These are phyloP conservation scores for Epichloe sibirici DNA, from an alignment of 2,329 filamentous ascomycete species.

Conservation along the genomic window DNA sequence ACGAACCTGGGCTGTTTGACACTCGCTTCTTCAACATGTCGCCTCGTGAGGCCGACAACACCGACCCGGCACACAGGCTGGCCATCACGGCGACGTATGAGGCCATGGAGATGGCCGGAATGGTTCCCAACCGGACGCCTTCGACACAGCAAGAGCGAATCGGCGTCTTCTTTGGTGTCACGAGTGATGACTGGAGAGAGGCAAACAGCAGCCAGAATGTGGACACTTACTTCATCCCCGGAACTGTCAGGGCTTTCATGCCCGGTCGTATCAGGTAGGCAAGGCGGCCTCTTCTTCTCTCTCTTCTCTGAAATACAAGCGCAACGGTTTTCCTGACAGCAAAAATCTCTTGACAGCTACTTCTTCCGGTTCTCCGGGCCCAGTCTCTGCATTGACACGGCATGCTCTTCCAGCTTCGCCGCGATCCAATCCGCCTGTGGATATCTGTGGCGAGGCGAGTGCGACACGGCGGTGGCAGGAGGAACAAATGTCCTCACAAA, in stretches of 20 bases:
- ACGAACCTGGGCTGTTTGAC: constrained; percentile 61
- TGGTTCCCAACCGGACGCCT: constrained; percentile 6
- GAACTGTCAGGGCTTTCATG: constrained; percentile 36
- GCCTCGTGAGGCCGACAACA: constrained; percentile 57
- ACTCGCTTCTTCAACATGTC: constrained; percentile 71
- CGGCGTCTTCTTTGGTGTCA: constrained; percentile 65
- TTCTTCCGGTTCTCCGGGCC: constrained; percentile 67
- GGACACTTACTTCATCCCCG: constrained; percentile 43
- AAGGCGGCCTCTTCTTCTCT: too few relatives aligned
- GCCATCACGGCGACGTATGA: constrained; percentile 64
- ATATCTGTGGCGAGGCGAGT: constrained; percentile 4
- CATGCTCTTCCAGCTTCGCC: constrained; percentile 62
- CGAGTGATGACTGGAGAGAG: constrained; percentile 70
- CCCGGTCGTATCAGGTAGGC: constrained; percentile 52
- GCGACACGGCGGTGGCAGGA: constrained; percentile 4
- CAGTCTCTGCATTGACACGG: constrained; percentile 61
- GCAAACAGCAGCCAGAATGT: constrained; percentile 59
- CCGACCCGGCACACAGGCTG: constrained; percentile 62
- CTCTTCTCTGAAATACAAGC: too few relatives aligned
- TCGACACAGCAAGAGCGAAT: constrained; percentile 46
- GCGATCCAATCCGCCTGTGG: constrained; percentile 31
- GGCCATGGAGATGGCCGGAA: constrained; percentile 62
- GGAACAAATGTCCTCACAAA: constrained; percentile 9
- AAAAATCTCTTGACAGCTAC: constrained; percentile 33
- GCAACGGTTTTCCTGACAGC: too few relatives aligned